Evolutionary conservation across 1,139 yeast genomes (phyloP), one percentile per base, ranked within the genome.

Genomic region (Diutina neorugosa): DNA sequence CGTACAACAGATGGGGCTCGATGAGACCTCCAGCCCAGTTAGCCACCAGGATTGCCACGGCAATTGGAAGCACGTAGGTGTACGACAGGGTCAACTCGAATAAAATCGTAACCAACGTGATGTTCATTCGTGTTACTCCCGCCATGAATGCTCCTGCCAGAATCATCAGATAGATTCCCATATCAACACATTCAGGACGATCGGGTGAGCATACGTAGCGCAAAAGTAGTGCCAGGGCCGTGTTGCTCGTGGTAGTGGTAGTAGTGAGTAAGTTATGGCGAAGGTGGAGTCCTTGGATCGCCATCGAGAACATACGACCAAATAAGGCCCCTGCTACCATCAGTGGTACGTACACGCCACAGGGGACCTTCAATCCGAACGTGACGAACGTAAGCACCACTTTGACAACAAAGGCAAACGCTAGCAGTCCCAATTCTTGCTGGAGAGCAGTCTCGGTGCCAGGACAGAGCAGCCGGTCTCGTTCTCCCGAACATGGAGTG

Each of bases 101-200:
- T 55, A 81, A 62, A 52, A 81, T 81, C 8, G 80, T 80, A 0
- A 82, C 84, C 51, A 81, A 64, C 1, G 86, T 79, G 47, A 81
- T 78, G 55, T 81, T 81, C 86, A 81, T 81, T 56, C 86, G 67
- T 1, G 86, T 81, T 3, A 81, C 80, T 1, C 86, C 86, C 0
- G 86, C 86, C 82, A 81, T 78, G 57, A 80, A 80, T 1, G 86
- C 82, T 3, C 86, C 86, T 0, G 86, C 86, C 9, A 82, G 78
- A 1, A 81, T 80, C 81, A 81, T 79, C 3, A 85, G 77, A 62
- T 81, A 81, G n/a, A 80, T 78, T 0, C 86, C 86, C 55, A 80
- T 69, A 56, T 76, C 81, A n/a, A 76, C 68, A 62, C 79, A 68
- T 37, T 40, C 42, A 12, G 44, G 42, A 11, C 40, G 25, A 16